Conservation (phyloP, 2,329 filamentous ascomycete genomes). For the Ophiostoma angusticollis region DNA sequence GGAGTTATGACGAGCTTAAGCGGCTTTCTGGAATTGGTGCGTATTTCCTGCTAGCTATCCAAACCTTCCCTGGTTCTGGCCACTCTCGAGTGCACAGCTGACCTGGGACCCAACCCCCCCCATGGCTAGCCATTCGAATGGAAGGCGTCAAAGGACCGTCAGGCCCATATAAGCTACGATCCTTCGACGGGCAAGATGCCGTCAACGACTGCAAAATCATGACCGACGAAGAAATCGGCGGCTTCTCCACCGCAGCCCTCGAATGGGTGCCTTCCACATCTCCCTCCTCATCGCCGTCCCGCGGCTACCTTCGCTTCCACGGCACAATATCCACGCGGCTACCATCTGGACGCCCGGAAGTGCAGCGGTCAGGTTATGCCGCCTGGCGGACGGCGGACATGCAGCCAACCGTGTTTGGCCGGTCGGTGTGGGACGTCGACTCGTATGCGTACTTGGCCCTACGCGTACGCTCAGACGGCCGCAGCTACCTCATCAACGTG, state of each 20-base stretch:
- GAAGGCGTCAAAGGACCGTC: constrained; percentile 55
- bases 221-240: constrained; percentile 77
- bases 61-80: neutral
- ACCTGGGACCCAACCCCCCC: neutral
- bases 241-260: constrained; percentile 63
- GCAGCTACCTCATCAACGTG: constrained; percentile 88
- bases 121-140: constrained; percentile 50
- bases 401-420: constrained; percentile 69
- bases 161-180: constrained; percentile 50
- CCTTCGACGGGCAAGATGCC: constrained; percentile 41
- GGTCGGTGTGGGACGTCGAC: constrained; percentile 77
- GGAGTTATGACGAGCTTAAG: constrained; percentile 48
- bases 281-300: constrained; percentile 10
- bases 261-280: constrained; percentile 39
- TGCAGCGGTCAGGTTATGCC: constrained; percentile 75
- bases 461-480: constrained; percentile 77
- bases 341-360: constrained; percentile 57
- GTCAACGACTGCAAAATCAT: constrained; percentile 57
- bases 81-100: neutral
- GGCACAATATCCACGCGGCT: constrained; percentile 80
- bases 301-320: constrained; percentile 65
- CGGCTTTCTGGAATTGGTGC: constrained; percentile 43
- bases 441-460: constrained; percentile 78
- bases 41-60: constrained; percentile 1
- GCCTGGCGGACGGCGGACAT: constrained; percentile 78